Evolutionary conservation across 2,329 filamentous ascomycete genomes (phyloP).

Genomic region (Diaporthe sp.): DNA sequence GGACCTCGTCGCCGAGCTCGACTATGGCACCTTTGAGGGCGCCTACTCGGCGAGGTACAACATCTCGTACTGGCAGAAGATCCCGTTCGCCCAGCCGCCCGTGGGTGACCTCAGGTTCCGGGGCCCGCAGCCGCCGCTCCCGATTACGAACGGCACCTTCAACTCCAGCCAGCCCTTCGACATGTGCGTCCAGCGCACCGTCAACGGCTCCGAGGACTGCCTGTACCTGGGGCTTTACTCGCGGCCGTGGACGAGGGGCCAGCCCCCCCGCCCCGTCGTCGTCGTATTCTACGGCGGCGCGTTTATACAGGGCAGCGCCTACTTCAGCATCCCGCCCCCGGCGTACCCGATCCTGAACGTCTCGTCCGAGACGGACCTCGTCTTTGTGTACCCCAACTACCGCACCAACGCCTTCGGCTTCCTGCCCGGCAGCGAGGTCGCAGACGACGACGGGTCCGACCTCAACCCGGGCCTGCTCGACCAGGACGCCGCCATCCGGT

Average conservation of each 20-base stretch:
- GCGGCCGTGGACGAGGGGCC: slow-evolving; percentile 63
- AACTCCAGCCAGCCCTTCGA: slow-evolving; percentile 68
- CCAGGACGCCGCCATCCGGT: slow-evolving; percentile 62
- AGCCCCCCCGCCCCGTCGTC: slow-evolving; percentile 68
- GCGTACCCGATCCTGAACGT: slow-evolving; percentile 72
- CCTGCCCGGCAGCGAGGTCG: slow-evolving; percentile 62
- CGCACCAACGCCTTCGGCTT: slow-evolving; percentile 70
- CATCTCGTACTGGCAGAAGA: slow-evolving; percentile 71
- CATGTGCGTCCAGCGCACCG: slow-evolving; percentile 70
- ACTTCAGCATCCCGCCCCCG: slow-evolving; percentile 67
- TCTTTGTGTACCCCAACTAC: slow-evolving; percentile 64
- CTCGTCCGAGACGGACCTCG: slow-evolving; percentile 62
- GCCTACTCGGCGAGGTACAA: slow-evolving; percentile 66
- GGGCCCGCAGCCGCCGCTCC: slow-evolving; percentile 68
- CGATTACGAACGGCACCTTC: slow-evolving; percentile 63
- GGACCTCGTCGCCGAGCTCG: slow-evolving; percentile 55
- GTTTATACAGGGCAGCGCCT: slow-evolving; percentile 70
- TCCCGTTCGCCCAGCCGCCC: slow-evolving; percentile 72
- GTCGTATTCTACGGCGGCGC: slow-evolving; percentile 73
- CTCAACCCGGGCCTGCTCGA: slow-evolving; percentile 66
- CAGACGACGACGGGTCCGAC: slow-evolving; percentile 57
- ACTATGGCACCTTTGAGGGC: slow-evolving; percentile 67
- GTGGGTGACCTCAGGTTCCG: slow-evolving; percentile 71
- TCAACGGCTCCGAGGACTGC: slow-evolving; percentile 71
- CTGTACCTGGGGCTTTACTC: slow-evolving; percentile 72